Evolutionary conservation across 2,329 filamentous ascomycete genomes (phyloP), one percentile per base, ranked within the genome.

Genomic region (Fusarium cyanostomum): DNA sequence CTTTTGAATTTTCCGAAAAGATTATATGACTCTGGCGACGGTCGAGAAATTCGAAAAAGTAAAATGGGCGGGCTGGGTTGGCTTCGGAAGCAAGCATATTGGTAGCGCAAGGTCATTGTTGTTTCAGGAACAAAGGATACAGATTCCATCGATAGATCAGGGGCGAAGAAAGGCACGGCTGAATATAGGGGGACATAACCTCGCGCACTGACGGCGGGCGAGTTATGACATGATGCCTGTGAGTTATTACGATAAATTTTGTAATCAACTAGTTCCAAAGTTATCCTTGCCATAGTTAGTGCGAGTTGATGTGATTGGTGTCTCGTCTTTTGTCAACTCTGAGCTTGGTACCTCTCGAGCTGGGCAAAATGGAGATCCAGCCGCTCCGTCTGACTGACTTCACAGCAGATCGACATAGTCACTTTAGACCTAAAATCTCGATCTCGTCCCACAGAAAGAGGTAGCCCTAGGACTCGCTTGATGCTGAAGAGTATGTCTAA

Each of bases 161-260:
- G 33, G 41, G 37, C n/a, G 21, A 8, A 38, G 53, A 12, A 16
- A 46, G 33, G 27, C 53, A 44, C 6, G 21, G 38, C 24, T 52
- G 27, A 31, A 39, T 35, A 58, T 5, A 44, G 42, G 45, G 24
- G 37, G 13, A 33, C 6, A 34, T 10, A 15, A 43, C 31, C 16
- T 12, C n/a, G 30, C 35, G 48, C 34, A 28, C 37, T 31, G 31
- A 13, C 12, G 21, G 21, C 26, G 56, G 52, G 41, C 41, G n/a
- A 41, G 46, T 63, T 28, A 63, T 34, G 59, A 62, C 16, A 31
- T 41, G 43, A 55, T 46, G 42, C 35, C 43, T 58, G 53, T 24
- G 38, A 33, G 43, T 35, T 34, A 39, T 41, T 42, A 63, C 11
- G 44, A 49, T 50, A 34, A 50, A 43, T 45, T 26, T 62, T 44